phyloP scores from a whole-genome alignment of 768 basidiomycete genomes.

The Hemileccinum rubropunctum region DNA sequence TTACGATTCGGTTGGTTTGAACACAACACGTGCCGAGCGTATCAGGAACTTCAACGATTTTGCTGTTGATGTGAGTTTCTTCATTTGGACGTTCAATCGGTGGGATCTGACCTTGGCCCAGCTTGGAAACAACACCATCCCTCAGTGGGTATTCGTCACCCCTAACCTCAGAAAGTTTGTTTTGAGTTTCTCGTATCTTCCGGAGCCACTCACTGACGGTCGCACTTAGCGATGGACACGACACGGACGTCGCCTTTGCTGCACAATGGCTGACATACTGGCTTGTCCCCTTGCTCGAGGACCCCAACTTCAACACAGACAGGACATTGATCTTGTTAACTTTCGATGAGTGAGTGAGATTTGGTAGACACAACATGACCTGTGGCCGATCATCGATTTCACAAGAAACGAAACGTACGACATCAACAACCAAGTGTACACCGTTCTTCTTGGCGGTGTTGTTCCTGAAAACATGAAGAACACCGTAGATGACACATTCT shows the following conservation, averaged over 20 bases:
- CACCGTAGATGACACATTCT: conserved; percentile 50
- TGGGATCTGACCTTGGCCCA: neutral
- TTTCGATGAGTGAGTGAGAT: conserved; percentile 52
- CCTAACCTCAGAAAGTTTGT: conserved; percentile 45
- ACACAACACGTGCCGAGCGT: conserved; percentile 38
- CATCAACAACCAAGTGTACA: conserved; percentile 45
- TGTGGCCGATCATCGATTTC: neutral
- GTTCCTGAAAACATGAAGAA: conserved; percentile 41
- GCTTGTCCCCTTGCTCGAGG: conserved; percentile 47
- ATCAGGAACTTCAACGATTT: conserved; percentile 63
- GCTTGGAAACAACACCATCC: conserved; percentile 40
- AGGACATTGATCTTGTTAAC: conserved; percentile 57
- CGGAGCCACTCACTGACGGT: neutral
- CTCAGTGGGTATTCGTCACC: conserved; percentile 60
- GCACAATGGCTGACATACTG: conserved; percentile 47
- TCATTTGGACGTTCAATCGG: neutral
- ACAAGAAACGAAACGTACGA: conserved; percentile 25
- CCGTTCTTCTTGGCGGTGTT: conserved; percentile 42
- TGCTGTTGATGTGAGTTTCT: conserved; percentile 42
- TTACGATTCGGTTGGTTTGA: conserved; percentile 46
- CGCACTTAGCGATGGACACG: conserved; percentile 51
- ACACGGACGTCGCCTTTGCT: conserved; percentile 51
- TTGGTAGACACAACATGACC: neutral
- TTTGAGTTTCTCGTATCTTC: neutral
- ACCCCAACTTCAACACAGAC: conserved; percentile 51